Evolutionary conservation across 129 eudicot species (phyloP), one percentile per base, ranked within the genome.

Genomic region (Rutidosis leptorrhynchoides): DNA sequence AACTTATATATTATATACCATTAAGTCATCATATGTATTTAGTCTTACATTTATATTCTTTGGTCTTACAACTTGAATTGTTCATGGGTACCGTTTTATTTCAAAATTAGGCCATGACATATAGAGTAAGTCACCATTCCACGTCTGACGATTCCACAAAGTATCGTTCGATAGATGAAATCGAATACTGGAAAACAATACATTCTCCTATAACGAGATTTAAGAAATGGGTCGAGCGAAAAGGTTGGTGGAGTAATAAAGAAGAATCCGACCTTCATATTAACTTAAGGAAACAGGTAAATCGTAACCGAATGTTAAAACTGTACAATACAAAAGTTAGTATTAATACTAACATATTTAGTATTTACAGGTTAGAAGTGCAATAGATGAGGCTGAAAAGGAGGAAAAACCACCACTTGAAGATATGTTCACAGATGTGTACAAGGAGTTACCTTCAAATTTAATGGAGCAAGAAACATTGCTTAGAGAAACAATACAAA

Each of bases 61-160:
- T 28, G 14, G 19, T 21, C 29, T 26, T 15, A 0, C 19, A 46
- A 48, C 30, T 1, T 64, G 4, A 62, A 21, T 11, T 51, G 24
- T 73, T 66, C 57, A 5, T 37, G n/a, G 12, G 10, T 48, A 14
- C 48, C 54, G 16, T 1, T 24, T 35, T 49, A 0, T 30, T 35
- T 46, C 42, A 65, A 64, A 64, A 43, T 35, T 59, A 90, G 95
- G 90, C 90, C 28, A 79, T 90, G 28, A 86, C 95, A 23, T 90
- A 90, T 64, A 70, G 97, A 79, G 97, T 82, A 35, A 80, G 95
- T 12, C 95, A 90, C 71, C 97, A 90, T 58, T 83, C 97, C 6
- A 86, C 97, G 7, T 90, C 97, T 1, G 95, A 90, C 62, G 97
- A 90, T 68, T 90, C 97, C 21, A 86, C 97, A 60, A 86, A 82